Base-by-base conservation (phyloP, 1,284 basidiomycete species). In the Anthracocystis walkeri region DNA sequence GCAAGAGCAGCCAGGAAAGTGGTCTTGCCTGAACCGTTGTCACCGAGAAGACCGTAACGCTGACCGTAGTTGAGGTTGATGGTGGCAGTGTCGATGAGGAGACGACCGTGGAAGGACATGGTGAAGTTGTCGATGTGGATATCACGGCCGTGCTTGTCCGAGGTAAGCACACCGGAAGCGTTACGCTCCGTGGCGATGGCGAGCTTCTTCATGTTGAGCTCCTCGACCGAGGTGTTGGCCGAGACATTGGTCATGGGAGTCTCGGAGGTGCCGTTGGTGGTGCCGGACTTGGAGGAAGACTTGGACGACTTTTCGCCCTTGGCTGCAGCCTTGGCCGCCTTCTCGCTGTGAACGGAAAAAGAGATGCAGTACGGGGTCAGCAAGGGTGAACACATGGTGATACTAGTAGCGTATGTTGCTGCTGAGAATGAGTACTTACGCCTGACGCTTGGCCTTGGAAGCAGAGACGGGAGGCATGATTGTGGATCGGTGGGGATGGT, bases 11-110 rank as follows among this genome's bases (percentile, higher is more conserved):
- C 81, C 27, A 85, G 76, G 71, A 85, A 83, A 82, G 89, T 83
- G 73, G 94, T 94, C 90, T 99, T 99, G 86, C 96, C 96, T 18
- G 93, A 96, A 48, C 96, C 96, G 85, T 99, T 98, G 87, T 97
- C 95, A 63, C 96, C 96, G 62, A 98, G 89, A 29, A 98, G 89
- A 87, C 96, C 96, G 85, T 99, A 90, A 80, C 94, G 88, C 86
- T 98, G 93, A 7, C 95, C 95, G 84, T 97, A 98, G 87, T 98
- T 98, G 81, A 98, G 91, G n/a, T 93, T 86, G 78, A 95, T 90
- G 86, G 91, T 90, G 57, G 94, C 95, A 75, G 90, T 90, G 86
- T 98, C 95, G 82, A 98, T 91, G 78, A 98, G 89, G 27, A 98
- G 88, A 64, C 96, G 90, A 41, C 96, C 96, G 85, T 99, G 96